Evolutionary conservation across 2,329 filamentous ascomycete species (phyloP).

Genomic region (Falciphora oryzae): DNA sequence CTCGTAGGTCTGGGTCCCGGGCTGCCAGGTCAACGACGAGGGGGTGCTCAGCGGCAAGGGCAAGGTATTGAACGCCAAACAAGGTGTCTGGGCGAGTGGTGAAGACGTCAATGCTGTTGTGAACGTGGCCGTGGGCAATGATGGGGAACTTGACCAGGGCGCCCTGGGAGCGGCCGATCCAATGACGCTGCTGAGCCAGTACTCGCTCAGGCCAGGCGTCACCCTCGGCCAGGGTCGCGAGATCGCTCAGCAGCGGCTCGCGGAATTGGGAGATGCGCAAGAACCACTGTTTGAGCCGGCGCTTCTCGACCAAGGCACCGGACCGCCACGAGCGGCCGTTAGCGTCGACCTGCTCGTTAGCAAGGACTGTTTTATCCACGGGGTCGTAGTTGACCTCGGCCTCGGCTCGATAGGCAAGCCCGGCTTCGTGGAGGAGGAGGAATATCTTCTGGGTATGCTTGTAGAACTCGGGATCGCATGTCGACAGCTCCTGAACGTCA

Average conservation of each 20-base stretch:
- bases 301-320: constrained; percentile 76
- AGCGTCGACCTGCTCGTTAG: constrained; percentile 89
- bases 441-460: constrained; percentile 87
- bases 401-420: constrained; percentile 76
- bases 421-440: constrained; percentile 65
- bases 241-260: constrained; percentile 63
- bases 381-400: constrained; percentile 88
- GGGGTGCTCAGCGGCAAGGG: constrained; percentile 68
- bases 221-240: constrained; percentile 58
- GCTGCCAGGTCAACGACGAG: constrained; percentile 58
- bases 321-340: constrained; percentile 84
- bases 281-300: constrained; percentile 82
- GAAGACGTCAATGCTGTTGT: constrained; percentile 61
- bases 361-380: constrained; percentile 80
- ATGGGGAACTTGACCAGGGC: constrained; percentile 64
- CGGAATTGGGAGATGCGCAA: constrained; percentile 76
- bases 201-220: constrained; percentile 78
- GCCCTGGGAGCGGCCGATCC: constrained; percentile 76
- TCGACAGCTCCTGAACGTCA: constrained; percentile 64
- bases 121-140: constrained; percentile 29
- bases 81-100: constrained; percentile 83
- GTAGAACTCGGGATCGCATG: constrained; percentile 80
- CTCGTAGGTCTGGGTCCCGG: constrained; percentile 54
- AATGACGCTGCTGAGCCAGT: constrained; percentile 77
- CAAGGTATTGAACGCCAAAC: constrained; percentile 81